Conservation (phyloP, 1,139 yeast genomes). For the Magnusiomyces sp. region DNA sequence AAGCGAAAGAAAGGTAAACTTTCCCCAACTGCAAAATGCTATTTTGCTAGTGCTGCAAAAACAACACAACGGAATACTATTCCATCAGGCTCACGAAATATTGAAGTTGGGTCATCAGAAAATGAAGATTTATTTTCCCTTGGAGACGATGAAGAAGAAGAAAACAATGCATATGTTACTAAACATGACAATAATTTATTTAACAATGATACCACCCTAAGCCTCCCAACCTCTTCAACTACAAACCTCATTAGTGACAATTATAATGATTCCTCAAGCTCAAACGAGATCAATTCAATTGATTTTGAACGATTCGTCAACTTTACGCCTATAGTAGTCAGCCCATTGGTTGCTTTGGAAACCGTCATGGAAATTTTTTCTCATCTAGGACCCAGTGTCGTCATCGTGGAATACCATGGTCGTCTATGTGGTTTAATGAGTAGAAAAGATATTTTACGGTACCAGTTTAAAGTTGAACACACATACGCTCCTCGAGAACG, state of each 20-base stretch:
- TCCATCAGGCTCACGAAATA: too few relatives aligned
- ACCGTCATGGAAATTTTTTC: conserved; percentile 61
- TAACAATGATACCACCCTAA: too few relatives aligned
- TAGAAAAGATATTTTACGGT: conserved; percentile 58
- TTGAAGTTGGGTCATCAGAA: too few relatives aligned
- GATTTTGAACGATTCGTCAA: conserved; percentile 14
- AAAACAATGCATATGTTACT: too few relatives aligned
- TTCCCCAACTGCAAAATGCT: conserved; percentile 17
- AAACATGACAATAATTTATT: too few relatives aligned
- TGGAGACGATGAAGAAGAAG: too few relatives aligned
- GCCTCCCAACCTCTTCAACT: too few relatives aligned
- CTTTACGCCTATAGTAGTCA: conserved; percentile 60
- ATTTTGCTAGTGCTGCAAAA: conserved; percentile 12
- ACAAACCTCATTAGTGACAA: neutral
- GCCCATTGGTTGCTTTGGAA: conserved; percentile 49
- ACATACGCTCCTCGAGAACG: conserved; percentile 15
- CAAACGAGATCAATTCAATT: conserved; percentile 5
- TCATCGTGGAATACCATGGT: conserved; percentile 51
- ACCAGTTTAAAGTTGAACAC: conserved; percentile 27
- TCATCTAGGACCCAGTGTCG: conserved; percentile 70
- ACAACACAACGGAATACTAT: too few relatives aligned
- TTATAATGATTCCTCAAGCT: neutral
- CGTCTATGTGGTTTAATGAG: conserved; percentile 52
- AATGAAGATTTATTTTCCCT: too few relatives aligned
- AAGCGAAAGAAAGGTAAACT: conserved; percentile 13